Conservation (phyloP, 768 basidiomycete genomes). For the Rubroboletus pulcherrimus region DNA sequence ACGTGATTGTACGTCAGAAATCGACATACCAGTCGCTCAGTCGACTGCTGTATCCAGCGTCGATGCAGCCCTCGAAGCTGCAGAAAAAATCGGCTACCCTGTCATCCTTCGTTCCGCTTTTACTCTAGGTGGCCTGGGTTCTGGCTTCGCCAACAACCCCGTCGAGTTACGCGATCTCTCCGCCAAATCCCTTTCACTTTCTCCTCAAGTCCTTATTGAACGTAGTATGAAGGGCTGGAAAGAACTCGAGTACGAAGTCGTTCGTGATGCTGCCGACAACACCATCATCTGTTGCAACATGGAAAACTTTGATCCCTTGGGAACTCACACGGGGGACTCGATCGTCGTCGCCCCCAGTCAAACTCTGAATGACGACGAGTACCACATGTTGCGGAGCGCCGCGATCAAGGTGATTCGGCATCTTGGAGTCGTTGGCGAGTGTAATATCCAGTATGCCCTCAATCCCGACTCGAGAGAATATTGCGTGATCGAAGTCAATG, state of each 20-base stretch:
- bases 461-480: conserved; percentile 92
- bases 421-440: conserved; percentile 89
- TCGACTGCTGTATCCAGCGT: conserved; percentile 97
- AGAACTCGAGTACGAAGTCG: conserved; percentile 98
- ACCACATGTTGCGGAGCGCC: conserved; percentile 97
- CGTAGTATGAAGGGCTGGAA: conserved; percentile 99
- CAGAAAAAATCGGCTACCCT: conserved; percentile 90
- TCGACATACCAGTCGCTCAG: conserved; percentile 92
- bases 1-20: conserved; percentile 54
- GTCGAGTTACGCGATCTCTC: conserved; percentile 94
- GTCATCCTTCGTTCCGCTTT: conserved; percentile 97
- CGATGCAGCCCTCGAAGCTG: conserved; percentile 87
- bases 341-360: conserved; percentile 99
- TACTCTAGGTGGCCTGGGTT: conserved; percentile 96
- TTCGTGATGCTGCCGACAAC: conserved; percentile 97
- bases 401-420: conserved; percentile 95
- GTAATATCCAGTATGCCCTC: conserved; percentile 97
- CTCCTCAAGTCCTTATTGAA: conserved; percentile 95
- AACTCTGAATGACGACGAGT: conserved; percentile 95
- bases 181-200: conserved; percentile 85
- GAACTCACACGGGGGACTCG: conserved; percentile 98
- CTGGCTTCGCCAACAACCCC: conserved; percentile 93
- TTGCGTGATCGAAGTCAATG: conserved; percentile 98
- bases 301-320: conserved; percentile 99
- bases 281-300: conserved; percentile 99